Evolutionary conservation across 148 eudicot species (phyloP), one percentile per base, ranked within the genome.

Genomic region (Tetragonia tetragonoides): DNA sequence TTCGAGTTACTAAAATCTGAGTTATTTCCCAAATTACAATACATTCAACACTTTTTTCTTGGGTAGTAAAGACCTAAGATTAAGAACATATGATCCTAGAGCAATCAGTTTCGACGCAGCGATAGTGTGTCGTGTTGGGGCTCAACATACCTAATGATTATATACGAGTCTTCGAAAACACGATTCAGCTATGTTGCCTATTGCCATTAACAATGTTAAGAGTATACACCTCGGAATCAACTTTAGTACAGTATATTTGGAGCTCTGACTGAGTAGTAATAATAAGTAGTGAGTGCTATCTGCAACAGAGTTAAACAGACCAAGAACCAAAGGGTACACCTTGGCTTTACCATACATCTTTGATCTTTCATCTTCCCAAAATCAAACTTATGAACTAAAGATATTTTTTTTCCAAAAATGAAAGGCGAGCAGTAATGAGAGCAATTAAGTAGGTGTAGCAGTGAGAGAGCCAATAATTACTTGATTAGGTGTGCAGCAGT

Each of bases 351-450:
- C 47, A 44, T 9, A 2, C 47, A 44, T 44, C 47, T 42, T 42
- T 42, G 5, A 42, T 47, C 53, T 49, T 8, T 10, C 61, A 20
- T 17, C 5, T 57, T 18, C 7, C 20, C 61, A 3, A 21, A 6
- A 57, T 17, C 1, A n/a, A 57, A 57, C 16, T 57, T 18, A 17
- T 57, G 61, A 57, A 15, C 61, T n/a, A 20, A 57, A 57, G 10
- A 57, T 57, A 5, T 57, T 12, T 57, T 17, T 57, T 57, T 10
- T 49, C 14, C 53, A 8, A 49, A 5, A 49, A 49, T 49, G 53
- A 49, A 56, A 78, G 7, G 7, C 10, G 8, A 72, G 72, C 77
- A 77, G 77, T 81, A 60, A 81, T 81, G 77, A 77, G 84, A 44
- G 9, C 78, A 67, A 73, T 42, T 42, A 77, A 66, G 74, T 73